Percentiles rank a stretch among this genome's conserved stretches.
These are phyloP conservation scores for Mallotus nudiflorus DNA, from an alignment of 345 rosid species.

Conservation along the genomic window DNA sequence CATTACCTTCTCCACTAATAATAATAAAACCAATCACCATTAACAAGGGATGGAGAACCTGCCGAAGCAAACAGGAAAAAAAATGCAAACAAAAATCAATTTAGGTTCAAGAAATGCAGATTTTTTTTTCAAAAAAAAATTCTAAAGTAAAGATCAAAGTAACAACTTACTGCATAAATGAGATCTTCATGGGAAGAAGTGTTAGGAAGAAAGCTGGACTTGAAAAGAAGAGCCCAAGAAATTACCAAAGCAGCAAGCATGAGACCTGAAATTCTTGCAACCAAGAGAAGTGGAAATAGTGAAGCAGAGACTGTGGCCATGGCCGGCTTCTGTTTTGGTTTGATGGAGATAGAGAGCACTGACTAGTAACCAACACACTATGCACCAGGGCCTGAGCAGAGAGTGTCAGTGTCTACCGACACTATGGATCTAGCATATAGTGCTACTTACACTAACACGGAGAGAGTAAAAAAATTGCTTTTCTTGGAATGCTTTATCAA, in stretches of 20 bases:
- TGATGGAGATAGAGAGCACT: no score
- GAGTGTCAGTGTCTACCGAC: background rate
- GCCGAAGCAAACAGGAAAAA: constrained; percentile 16
- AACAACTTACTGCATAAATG: constrained; percentile 52
- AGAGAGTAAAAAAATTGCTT: no score
- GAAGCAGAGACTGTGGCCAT: constrained; percentile 35
- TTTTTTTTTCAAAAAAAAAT: background rate
- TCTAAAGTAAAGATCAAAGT: background rate
- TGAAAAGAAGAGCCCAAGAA: constrained; percentile 67
- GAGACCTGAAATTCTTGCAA: constrained; percentile 68
- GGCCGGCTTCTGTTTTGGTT: background rate
- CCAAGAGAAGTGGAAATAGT: constrained; percentile 43
- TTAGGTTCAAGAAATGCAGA: constrained; percentile 7
- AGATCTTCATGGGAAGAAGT: constrained; percentile 53
- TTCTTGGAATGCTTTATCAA: no score
- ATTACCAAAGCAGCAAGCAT: constrained; percentile 56
- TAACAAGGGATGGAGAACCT: constrained; percentile 79
- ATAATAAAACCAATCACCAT: constrained; percentile 97
- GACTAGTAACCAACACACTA: no score
- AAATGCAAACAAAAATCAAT: background rate
- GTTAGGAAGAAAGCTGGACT: constrained; percentile 58
- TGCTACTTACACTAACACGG: no score
- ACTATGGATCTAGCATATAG: background rate
- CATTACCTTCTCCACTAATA: constrained; percentile 87
- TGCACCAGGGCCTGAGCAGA: no score